Evolutionary conservation across 2,329 filamentous ascomycete genomes (phyloP), one percentile per base, ranked within the genome.

Genomic region (Xylariomycetidae sp.): DNA sequence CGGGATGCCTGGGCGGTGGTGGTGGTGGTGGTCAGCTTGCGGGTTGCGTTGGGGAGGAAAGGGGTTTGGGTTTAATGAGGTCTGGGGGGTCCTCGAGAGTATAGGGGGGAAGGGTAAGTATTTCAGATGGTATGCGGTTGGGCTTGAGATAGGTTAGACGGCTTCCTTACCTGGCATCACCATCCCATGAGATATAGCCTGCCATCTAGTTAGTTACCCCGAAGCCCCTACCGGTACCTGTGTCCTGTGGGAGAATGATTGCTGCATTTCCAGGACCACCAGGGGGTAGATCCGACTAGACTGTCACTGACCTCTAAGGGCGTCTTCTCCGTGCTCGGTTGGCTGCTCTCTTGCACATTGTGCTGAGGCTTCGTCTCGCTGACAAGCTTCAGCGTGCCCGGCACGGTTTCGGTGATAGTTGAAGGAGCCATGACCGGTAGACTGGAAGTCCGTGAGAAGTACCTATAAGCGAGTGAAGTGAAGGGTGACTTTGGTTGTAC

Each of bases 1-100:
- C 6, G 66, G 66, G 31, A 69, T 67, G 23, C 60, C 65, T 61
- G 44, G 27, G 10, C 35, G 19, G 14, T 33, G 13, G 22, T n/a
- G n/a, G n/a, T n/a, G n/a, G n/a, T n/a, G n/a, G n/a, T n/a, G 3
- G 18, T 32, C 8, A 24, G 29, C 13, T 15, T 19, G 9, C 17
- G 25, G 27, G 19, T 31, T 10, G 25, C 15, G n/a, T 15, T 12
- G 14, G n/a, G n/a, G 18, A 16, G 23, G 14, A 8, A 6, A 20
- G 4, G 22, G 15, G 10, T 24, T 17, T 10, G 14, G 10, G 4
- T 31, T 17, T 10, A 2, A 10, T 34, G 15, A 18, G 24, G n/a
- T 24, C n/a, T 4, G 12, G 12, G 13, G 15, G 23, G 29, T 10
- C 13, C 7, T 31, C 10, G 19, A 23, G 10, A n/a, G 10, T 31